phyloP scores from a whole-genome alignment of 345 rosid species.

The Gynandropsis gynandra region DNA sequence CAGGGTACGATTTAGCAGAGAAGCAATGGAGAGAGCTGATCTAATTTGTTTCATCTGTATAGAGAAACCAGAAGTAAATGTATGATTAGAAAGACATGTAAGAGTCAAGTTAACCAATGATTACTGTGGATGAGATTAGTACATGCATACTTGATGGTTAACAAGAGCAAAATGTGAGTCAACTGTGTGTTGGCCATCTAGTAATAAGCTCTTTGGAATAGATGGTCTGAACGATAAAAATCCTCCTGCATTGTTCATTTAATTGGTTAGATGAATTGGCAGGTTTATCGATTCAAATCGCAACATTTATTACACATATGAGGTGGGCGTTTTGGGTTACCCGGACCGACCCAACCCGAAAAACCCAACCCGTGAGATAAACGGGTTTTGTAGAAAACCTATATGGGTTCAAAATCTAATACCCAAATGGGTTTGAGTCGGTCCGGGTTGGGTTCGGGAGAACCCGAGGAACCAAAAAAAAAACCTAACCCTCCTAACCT shows the following conservation, averaged over 20 bases:
- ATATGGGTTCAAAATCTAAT: too few species aligned
- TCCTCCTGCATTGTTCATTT: conserved; percentile 58
- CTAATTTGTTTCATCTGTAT: conserved; percentile 86
- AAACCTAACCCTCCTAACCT: too few species aligned
- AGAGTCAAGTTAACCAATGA: conserved; percentile 16
- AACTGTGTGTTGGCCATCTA: conserved; percentile 76
- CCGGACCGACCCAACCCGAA: too few species aligned
- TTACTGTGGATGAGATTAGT: conserved; percentile 19
- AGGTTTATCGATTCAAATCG: background rate
- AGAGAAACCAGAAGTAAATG: conserved; percentile 20
- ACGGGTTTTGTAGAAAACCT: too few species aligned
- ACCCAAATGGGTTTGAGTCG: too few species aligned
- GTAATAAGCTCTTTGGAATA: conserved; percentile 70
- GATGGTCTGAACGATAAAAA: conserved; percentile 83
- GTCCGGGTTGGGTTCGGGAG: too few species aligned
- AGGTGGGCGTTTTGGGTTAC: too few species aligned
- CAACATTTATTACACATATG: too few species aligned
- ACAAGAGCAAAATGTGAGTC: conserved; percentile 71
- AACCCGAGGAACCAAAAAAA: too few species aligned
- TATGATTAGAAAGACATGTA: conserved; percentile 14
- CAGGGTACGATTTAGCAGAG: conserved; percentile 78
- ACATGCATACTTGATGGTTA: conserved; percentile 70
- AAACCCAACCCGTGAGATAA: too few species aligned
- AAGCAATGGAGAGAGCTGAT: conserved; percentile 82
- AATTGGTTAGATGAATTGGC: conserved; percentile 17